These are phyloP conservation scores for Neurospora intermedia DNA, from an alignment of 495 filamentous ascomycete genomes.

Conservation along the genomic window DNA sequence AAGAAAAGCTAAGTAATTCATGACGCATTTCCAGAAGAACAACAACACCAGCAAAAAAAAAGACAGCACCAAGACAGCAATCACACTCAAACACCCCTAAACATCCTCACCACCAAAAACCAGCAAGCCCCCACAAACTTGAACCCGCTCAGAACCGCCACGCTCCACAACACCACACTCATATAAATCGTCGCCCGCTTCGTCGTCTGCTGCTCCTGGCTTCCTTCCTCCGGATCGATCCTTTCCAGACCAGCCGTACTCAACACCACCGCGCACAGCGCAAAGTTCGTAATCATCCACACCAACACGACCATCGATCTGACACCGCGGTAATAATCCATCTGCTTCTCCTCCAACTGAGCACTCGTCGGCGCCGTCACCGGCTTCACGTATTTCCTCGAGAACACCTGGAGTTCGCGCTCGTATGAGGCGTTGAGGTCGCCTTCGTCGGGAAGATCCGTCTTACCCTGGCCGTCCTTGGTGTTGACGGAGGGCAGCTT, in stretches of 20 bases:
- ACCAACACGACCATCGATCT: constrained; percentile 80
- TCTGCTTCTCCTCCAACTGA: constrained; percentile 64
- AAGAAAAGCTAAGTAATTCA: too few species aligned
- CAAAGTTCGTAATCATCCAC: constrained; percentile 97
- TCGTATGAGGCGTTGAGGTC: constrained; percentile 91
- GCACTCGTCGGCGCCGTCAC: constrained; percentile 50
- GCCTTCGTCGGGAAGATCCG: constrained; percentile 75
- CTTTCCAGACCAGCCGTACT: constrained; percentile 70
- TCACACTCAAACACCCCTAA: constrained; percentile 46
- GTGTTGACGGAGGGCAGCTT: constrained; percentile 71
- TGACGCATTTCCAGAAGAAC: background rate
- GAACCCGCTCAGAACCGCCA: constrained; percentile 76
- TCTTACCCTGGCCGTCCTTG: constrained; percentile 90
- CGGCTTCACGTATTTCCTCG: constrained; percentile 53
- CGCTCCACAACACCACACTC: constrained; percentile 82
- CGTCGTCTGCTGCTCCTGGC: constrained; percentile 32
- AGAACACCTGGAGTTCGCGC: constrained; percentile 65
- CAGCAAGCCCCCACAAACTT: constrained; percentile 87
- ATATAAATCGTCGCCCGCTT: constrained; percentile 67
- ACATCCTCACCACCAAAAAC: constrained; percentile 91
- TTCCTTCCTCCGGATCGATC: constrained; percentile 32
- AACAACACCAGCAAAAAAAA: too few species aligned
- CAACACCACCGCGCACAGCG: constrained; percentile 76
- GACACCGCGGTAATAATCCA: constrained; percentile 98
- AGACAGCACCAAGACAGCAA: too few species aligned